Base-by-base conservation (phyloP, 345 rosid species). In the Luvunga scandens region DNA sequence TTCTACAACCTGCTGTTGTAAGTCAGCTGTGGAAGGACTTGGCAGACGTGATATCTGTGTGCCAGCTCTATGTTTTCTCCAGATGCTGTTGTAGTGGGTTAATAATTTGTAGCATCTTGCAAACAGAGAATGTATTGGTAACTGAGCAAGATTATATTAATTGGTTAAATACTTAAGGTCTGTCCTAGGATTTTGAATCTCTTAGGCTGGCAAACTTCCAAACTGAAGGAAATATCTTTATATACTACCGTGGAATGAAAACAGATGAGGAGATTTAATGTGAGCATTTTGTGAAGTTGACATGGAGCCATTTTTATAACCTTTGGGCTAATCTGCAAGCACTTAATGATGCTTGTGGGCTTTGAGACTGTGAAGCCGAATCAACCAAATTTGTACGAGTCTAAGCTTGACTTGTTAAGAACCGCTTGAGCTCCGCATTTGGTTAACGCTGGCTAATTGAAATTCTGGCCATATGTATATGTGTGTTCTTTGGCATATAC, bases 1-100 rank as follows among this genome's bases (percentile, higher is more conserved):
- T 60, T 45, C 19, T 19, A 30, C 61, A 18, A 38, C 39, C 38
- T 8, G 21, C 21, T 28, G 18, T n/a, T 7, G 6, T 1, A 1
- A 48, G 27, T 10, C 55, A 68, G 12, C 36, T 70, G 65, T 72
- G 48, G 66, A 72, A 57, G 36, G 66, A 60, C 24, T 73, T 73
- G 33, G 66, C 38, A 38, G 9, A 0, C 18, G 0, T 6, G 21
- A 28, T 28, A 59, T 36, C n/a, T 31, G 1, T 19, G 12, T 24
- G 59, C 4, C 28, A 56, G 31, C 53, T 57, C 38, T 57, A 1
- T 57, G 16, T 7, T 7, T 48, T 13, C 50, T 72, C 62, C 8
- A 34, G 48, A 18, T 16, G 21, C 57, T 53, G 22, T 18, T 53
- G 22, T 45, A 53, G 57, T 14, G 14, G 25, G 39, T 31, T 71